Conservation (phyloP, 148 eudicot species). For the Gaultheria prostrata region DNA sequence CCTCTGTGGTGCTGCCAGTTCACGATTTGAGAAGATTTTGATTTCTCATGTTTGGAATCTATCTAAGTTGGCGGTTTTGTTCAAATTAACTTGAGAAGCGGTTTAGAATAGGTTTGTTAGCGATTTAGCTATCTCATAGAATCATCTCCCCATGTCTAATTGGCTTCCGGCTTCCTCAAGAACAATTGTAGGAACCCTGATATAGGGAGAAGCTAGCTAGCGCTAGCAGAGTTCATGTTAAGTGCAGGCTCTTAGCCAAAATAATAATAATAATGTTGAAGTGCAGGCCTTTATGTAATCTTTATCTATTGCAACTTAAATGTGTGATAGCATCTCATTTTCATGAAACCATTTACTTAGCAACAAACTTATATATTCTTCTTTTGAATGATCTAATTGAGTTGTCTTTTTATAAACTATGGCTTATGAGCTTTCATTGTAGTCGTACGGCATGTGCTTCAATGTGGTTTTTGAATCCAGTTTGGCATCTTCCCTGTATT, state of each 20-base stretch:
- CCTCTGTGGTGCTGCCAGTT: not conserved
- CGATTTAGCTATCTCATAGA: not conserved
- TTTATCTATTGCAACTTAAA: not conserved
- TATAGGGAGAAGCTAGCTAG: not conserved
- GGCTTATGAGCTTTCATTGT: not conserved
- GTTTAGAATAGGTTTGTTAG: not conserved
- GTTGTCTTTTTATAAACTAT: not conserved
- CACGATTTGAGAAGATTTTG: not conserved
- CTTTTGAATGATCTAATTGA: not conserved
- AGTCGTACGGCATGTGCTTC: not conserved
- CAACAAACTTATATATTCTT: not conserved
- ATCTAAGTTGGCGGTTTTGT: not conserved
- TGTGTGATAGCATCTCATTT: not conserved
- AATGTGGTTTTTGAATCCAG: not conserved
- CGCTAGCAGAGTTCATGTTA: not conserved
- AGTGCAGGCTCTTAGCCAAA: not conserved
- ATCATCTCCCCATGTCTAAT: not conserved
- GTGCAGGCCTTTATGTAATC: not conserved
- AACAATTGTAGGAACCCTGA: not conserved
- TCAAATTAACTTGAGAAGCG: not conserved
- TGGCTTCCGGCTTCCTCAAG: not conserved
- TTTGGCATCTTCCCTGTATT: not conserved
- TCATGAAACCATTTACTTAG: not conserved
- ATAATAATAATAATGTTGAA: not conserved
- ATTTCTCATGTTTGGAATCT: not conserved